Evolutionary conservation across 1,139 yeast genomes (phyloP).

Genomic region (Hansenula sp.): DNA sequence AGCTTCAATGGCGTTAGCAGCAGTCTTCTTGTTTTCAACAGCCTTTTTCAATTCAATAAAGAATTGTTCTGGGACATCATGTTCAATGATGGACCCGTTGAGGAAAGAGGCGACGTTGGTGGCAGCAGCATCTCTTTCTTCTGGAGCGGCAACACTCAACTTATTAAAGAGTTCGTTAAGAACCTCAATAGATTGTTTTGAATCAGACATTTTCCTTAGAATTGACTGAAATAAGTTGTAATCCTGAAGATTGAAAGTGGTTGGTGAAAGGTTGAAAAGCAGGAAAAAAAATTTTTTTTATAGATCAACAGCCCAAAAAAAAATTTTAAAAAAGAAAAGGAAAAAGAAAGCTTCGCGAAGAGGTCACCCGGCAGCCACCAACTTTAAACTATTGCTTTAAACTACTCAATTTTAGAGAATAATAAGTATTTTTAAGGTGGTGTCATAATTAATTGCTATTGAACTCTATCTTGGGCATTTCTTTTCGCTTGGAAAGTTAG

Average conservation of each 20-base stretch:
- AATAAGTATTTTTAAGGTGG: neutral
- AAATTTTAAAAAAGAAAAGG: slow-evolving; percentile 4
- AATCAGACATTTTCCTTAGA: slow-evolving; percentile 33
- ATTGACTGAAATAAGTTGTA: slow-evolving; percentile 4
- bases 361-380: neutral
- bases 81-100: slow-evolving; percentile 97
- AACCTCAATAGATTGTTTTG: slow-evolving; percentile 56
- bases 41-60: slow-evolving; percentile 74
- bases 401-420: neutral
- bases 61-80: slow-evolving; percentile 93
- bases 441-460: neutral
- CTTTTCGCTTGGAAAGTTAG: too few relatives aligned
- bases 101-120: slow-evolving; percentile 87
- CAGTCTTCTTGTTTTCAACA: slow-evolving; percentile 74
- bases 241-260: neutral
- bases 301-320: slow-evolving; percentile 3
- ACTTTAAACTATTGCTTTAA: too few relatives aligned
- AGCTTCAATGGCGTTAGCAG: slow-evolving; percentile 81
- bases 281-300: slow-evolving; percentile 15
- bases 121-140: slow-evolving; percentile 84
- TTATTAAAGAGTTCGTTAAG: slow-evolving; percentile 91
- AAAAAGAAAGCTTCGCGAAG: slow-evolving; percentile 1
- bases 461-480: too few relatives aligned
- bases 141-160: slow-evolving; percentile 83
- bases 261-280: slow-evolving; percentile 5